phyloP scores from a whole-genome alignment of 1,139 yeast species.

The Taphrina wiesneri region DNA sequence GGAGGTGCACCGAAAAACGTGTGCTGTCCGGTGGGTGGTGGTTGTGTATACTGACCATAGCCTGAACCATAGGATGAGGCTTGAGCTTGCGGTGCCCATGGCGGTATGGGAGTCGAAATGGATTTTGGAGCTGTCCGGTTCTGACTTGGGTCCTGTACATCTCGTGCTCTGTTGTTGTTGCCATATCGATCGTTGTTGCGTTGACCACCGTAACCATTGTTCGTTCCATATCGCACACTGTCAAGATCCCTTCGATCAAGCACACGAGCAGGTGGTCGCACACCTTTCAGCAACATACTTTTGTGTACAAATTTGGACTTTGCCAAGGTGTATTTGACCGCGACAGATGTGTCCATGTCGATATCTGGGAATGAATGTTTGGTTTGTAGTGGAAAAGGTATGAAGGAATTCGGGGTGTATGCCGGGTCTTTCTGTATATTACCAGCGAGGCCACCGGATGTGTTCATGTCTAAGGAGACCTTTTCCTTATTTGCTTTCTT shows the following conservation, averaged over 20 bases:
- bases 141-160: conserved; percentile 24
- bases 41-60: conserved; percentile 15
- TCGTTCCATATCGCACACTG: conserved; percentile 28
- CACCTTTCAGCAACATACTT: conserved; percentile 80
- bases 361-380: conserved; percentile 52
- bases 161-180: conserved; percentile 28
- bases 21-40: conserved; percentile 14
- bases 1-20: conserved; percentile 23
- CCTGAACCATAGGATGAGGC: conserved; percentile 7
- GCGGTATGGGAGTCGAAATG: neutral
- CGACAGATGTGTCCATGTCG: conserved; percentile 58
- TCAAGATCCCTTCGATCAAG: conserved; percentile 26
- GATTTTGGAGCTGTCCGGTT: conserved; percentile 6
- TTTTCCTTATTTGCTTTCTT: conserved; percentile 42
- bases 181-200: conserved; percentile 32
- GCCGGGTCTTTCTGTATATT: conserved; percentile 51
- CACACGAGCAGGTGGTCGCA: conserved; percentile 27
- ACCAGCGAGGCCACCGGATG: conserved; percentile 63
- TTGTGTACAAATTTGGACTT: conserved; percentile 50
- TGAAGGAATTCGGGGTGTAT: conserved; percentile 53
- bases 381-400: conserved; percentile 63
- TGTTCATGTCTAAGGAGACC: conserved; percentile 32
- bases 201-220: conserved; percentile 19
- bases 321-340: conserved; percentile 62
- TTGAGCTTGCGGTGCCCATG: conserved; percentile 24